phyloP scores from a whole-genome alignment of 306 rosid genomes.

The Hylodesmum podocarpum region DNA sequence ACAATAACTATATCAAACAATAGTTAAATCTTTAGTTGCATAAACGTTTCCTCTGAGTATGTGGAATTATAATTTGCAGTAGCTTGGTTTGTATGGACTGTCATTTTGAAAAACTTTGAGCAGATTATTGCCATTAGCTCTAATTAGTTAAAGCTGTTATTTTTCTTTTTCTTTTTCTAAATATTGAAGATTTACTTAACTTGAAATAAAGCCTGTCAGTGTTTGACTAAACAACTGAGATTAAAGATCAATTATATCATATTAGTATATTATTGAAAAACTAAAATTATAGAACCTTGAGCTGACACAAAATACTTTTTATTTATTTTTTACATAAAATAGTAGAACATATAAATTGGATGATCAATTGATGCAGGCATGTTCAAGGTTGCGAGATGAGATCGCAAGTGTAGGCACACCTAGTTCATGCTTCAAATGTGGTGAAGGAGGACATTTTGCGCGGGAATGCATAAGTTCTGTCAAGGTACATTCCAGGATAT shows the following conservation, averaged over 20 bases:
- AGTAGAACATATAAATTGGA: background rate
- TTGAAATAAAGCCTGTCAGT: background rate
- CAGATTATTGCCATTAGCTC: background rate
- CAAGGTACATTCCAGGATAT: constrained; percentile 42
- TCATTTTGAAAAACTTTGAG: background rate
- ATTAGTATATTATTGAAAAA: background rate
- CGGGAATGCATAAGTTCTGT: constrained; percentile 65
- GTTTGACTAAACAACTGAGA: background rate
- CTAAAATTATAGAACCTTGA: background rate
- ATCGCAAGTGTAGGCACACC: constrained; percentile 42
- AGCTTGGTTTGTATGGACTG: background rate
- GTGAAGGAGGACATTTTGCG: constrained; percentile 91
- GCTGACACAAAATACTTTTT: background rate
- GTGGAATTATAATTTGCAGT: background rate
- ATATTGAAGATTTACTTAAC: background rate
- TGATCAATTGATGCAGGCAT: constrained; percentile 51
- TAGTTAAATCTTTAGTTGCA: background rate
- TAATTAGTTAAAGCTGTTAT: background rate
- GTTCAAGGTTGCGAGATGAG: constrained; percentile 55
- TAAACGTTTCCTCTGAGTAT: background rate
- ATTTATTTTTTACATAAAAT: background rate
- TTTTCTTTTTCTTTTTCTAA: background rate
- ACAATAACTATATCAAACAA: background rate
- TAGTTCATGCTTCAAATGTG: constrained; percentile 75
- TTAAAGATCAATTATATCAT: background rate